Percentiles rank a stretch among this genome's conserved stretches.
These are phyloP conservation scores for Phytopythium delawarense DNA, from an alignment of 352 stramenopile species.

Conservation along the genomic window DNA sequence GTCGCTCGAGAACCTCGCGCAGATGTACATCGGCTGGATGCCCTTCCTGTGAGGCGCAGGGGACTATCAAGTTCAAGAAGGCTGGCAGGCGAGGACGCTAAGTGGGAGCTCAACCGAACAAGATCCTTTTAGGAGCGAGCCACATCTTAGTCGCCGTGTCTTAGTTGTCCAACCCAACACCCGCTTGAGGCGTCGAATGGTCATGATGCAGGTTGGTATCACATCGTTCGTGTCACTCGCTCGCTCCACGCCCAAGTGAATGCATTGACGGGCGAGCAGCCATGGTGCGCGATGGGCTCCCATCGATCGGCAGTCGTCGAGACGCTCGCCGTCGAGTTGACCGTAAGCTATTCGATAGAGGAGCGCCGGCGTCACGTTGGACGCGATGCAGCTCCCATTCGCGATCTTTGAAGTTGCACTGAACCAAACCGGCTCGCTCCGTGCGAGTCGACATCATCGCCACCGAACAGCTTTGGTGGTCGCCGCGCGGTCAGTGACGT, in stretches of 20 bases:
- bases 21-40: conserved; percentile 97
- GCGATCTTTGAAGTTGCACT: conserved; percentile 1
- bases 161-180: background rate
- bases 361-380: background rate
- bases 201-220: background rate
- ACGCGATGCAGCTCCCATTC: background rate
- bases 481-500: background rate
- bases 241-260: too few relatives aligned
- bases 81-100: background rate
- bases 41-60: conserved; percentile 61
- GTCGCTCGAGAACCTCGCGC: conserved; percentile 87
- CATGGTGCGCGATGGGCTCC: too few relatives aligned
- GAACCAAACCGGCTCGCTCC: background rate
- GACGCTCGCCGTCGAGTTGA: too few relatives aligned
- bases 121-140: background rate
- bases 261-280: too few relatives aligned
- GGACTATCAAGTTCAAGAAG: background rate
- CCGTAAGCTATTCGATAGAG: background rate
- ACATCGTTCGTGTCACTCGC: too few relatives aligned
- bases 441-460: background rate
- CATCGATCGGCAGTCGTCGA: too few relatives aligned
- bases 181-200: background rate
- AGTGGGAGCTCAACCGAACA: too few relatives aligned
- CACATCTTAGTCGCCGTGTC: background rate
- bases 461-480: background rate